These are phyloP conservation scores for Aspergillus neoniger DNA, from an alignment of 2,329 filamentous ascomycete species.

Conservation along the genomic window DNA sequence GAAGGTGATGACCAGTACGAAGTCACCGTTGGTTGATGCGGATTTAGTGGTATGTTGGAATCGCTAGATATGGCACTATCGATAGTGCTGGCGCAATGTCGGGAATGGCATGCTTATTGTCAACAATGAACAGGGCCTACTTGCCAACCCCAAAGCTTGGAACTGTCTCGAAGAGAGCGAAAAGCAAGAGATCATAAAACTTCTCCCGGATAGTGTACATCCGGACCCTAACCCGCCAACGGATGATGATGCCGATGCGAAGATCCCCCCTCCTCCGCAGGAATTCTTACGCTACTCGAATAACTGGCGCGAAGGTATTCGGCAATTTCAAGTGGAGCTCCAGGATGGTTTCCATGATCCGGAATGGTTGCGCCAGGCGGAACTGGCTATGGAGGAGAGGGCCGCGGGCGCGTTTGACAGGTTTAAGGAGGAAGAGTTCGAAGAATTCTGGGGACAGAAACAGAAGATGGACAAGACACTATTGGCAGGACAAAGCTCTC, in stretches of 20 bases:
- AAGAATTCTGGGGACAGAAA: constrained; percentile 62
- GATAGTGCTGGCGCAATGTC: background rate
- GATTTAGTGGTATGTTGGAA: constrained; percentile 41
- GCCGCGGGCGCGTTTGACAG: constrained; percentile 58
- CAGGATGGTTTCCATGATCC: constrained; percentile 57
- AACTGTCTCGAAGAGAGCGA: constrained; percentile 43
- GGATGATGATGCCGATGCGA: constrained; percentile 30
- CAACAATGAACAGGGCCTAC: constrained; percentile 36
- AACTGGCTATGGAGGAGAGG: constrained; percentile 54
- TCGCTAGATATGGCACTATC: background rate
- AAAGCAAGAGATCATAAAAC: constrained; percentile 42
- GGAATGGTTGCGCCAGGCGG: constrained; percentile 58
- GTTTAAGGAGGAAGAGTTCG: constrained; percentile 57
- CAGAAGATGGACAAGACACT: constrained; percentile 38
- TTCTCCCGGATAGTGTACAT: constrained; percentile 47
- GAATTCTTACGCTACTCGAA: constrained; percentile 48
- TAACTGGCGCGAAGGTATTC: constrained; percentile 55
- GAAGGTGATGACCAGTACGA: constrained; percentile 40
- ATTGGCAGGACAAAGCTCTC: constrained; percentile 46
- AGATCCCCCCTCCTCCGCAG: constrained; percentile 42
- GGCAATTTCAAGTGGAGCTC: constrained; percentile 59
- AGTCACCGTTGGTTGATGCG: constrained; percentile 38
- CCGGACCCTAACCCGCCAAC: constrained; percentile 31
- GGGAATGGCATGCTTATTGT: background rate
- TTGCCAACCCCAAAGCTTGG: constrained; percentile 45